Percentiles rank a stretch among this genome's conserved stretches.
Conservation (phyloP, 2,329 filamentous ascomycete genomes). For the Paracoccidioides lutzii region DNA sequence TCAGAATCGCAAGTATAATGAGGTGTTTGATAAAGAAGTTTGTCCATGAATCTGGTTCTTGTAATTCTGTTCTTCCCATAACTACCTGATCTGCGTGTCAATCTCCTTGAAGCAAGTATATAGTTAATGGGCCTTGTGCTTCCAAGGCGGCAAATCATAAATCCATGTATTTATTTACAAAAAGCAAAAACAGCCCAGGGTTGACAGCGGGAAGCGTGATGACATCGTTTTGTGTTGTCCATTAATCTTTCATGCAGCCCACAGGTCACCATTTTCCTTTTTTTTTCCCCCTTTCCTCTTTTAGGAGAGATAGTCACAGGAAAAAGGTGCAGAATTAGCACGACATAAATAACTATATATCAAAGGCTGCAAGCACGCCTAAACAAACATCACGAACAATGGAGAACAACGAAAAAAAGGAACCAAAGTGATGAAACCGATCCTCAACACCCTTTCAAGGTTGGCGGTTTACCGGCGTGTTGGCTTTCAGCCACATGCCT, state of each 20-base stretch:
- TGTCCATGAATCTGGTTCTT: too few species aligned
- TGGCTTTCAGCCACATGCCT: too few species aligned
- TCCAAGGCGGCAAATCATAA: neutral
- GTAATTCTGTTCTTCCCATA: too few species aligned
- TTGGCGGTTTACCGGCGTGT: too few species aligned
- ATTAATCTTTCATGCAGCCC: neutral
- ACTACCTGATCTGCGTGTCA: neutral
- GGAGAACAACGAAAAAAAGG: too few species aligned
- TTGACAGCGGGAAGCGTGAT: neutral
- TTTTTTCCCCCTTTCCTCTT: neutral
- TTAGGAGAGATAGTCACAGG: too few species aligned
- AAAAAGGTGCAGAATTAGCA: neutral
- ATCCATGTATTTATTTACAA: too few species aligned
- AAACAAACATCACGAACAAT: neutral
- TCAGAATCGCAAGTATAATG: too few species aligned
- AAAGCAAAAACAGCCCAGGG: neutral
- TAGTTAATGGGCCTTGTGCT: neutral
- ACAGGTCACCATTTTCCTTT: neutral
- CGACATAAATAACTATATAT: neutral
- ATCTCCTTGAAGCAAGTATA: neutral
- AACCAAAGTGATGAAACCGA: too few species aligned
- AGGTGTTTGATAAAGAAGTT: too few species aligned
- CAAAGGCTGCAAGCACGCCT: neutral
- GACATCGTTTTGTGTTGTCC: neutral
- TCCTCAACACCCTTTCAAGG: neutral